phyloP scores from a whole-genome alignment of 148 eudicot species.

The Rhododendron kiyosumense region DNA sequence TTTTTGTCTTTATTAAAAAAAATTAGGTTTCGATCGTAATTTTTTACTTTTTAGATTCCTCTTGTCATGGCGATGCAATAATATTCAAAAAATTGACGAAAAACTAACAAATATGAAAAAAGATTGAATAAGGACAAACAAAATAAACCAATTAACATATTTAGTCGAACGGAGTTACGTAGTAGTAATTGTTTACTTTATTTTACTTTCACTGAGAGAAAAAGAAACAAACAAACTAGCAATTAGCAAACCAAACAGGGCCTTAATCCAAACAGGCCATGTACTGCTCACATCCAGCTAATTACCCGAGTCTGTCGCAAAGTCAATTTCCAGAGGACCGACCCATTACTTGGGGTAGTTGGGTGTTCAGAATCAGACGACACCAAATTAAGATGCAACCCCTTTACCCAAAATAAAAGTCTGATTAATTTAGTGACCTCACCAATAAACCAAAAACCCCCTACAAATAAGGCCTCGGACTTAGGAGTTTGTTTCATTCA shows the following conservation, averaged over 20 bases:
- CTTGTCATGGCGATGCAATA: no score
- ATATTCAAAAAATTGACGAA: no score
- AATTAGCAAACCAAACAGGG: not conserved
- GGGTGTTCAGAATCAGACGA: conserved; percentile 15
- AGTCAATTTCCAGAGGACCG: not conserved
- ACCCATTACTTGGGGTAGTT: conserved; percentile 20
- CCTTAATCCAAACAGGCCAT: not conserved
- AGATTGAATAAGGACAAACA: no score
- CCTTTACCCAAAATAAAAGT: not conserved
- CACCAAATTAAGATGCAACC: conserved; percentile 8
- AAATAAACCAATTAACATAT: no score
- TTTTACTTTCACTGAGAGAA: not conserved
- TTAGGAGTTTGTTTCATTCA: no score
- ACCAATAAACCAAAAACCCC: conserved; percentile 1
- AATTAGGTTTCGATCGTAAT: no score
- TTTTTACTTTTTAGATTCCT: no score
- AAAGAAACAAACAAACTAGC: not conserved
- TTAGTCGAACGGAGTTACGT: no score
- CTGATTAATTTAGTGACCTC: conserved; percentile 7
- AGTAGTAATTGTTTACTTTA: not conserved
- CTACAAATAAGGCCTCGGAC: not conserved
- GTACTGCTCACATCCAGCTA: conserved; percentile 1
- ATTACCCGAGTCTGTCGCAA: not conserved
- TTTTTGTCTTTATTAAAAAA: no score
- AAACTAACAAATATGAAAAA: no score